These are phyloP conservation scores for Fusarium secorum DNA, from an alignment of 2,329 filamentous ascomycete genomes.

Conservation along the genomic window DNA sequence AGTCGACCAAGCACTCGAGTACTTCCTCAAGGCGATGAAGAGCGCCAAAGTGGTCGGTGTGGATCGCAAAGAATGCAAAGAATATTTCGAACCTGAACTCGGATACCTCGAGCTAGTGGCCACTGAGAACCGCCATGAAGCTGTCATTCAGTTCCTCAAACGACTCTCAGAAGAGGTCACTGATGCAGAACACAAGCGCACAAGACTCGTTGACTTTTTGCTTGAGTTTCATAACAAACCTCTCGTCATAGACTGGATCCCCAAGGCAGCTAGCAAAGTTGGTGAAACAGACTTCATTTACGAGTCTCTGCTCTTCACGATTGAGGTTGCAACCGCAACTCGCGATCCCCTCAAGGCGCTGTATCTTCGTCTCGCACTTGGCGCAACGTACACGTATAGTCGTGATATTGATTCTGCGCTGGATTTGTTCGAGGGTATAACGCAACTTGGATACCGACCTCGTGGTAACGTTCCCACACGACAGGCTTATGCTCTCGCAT, in stretches of 20 bases:
- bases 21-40: conserved; percentile 49
- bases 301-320: conserved; percentile 44
- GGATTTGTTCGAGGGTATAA: conserved; percentile 48
- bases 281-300: conserved; percentile 44
- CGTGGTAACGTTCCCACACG: conserved; percentile 51
- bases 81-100: conserved; percentile 50
- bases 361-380: conserved; percentile 50
- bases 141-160: conserved; percentile 48
- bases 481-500: conserved; percentile 51
- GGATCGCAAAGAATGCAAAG: conserved; percentile 42
- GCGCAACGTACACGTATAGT: conserved; percentile 47
- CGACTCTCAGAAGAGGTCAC: conserved; percentile 43
- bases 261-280: conserved; percentile 50
- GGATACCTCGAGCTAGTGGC: conserved; percentile 50
- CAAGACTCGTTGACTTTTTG: conserved; percentile 48
- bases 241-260: conserved; percentile 51
- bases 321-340: conserved; percentile 45
- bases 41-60: conserved; percentile 40
- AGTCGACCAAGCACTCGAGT: conserved; percentile 45
- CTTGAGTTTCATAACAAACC: conserved; percentile 47
- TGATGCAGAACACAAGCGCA: conserved; percentile 36
- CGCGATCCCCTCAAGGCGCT: conserved; percentile 49
- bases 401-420: conserved; percentile 48
- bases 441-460: conserved; percentile 49
- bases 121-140: conserved; percentile 47